Conservation (phyloP, 2,329 filamentous ascomycete species). For the Epichloe elymi region DNA sequence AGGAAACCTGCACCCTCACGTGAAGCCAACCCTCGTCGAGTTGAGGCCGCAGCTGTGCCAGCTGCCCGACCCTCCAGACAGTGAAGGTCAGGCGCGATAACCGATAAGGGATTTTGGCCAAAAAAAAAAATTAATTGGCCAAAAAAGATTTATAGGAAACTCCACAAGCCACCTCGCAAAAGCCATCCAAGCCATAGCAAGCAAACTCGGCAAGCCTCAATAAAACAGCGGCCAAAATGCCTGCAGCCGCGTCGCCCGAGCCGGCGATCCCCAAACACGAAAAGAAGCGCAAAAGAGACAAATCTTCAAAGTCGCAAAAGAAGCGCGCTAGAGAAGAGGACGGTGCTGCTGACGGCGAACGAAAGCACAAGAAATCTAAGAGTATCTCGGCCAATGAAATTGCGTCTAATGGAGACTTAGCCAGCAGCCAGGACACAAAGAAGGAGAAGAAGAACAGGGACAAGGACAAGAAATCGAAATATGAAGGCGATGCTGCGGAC, state of each 20-base stretch:
- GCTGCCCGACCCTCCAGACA: background rate
- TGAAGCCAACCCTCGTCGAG: background rate
- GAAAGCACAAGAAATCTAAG: constrained; percentile 38
- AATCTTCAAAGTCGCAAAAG: constrained; percentile 23
- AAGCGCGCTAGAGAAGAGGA: constrained; percentile 34
- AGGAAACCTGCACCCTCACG: too few relatives aligned
- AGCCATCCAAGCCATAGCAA: background rate
- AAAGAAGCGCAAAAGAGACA: constrained; percentile 27
- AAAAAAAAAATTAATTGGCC: background rate
- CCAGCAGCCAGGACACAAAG: constrained; percentile 21
- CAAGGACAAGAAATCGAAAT: constrained; percentile 12
- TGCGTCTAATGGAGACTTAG: constrained; percentile 10
- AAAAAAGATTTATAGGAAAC: background rate
- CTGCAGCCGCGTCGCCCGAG: constrained; percentile 20
- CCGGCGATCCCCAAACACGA: constrained; percentile 20
- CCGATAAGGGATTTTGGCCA: background rate
- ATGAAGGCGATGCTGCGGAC: background rate
- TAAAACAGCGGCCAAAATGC: constrained; percentile 5
- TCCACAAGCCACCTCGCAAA: background rate
- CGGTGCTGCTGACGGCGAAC: constrained; percentile 23
- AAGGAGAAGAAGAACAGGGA: constrained; percentile 21
- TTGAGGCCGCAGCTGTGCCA: background rate
- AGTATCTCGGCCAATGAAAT: constrained; percentile 23
- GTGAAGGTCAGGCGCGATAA: background rate
- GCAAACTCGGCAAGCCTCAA: constrained; percentile 5